phyloP scores from a whole-genome alignment of 192 early-diverging fungal species.

The Coemansia sp. region DNA sequence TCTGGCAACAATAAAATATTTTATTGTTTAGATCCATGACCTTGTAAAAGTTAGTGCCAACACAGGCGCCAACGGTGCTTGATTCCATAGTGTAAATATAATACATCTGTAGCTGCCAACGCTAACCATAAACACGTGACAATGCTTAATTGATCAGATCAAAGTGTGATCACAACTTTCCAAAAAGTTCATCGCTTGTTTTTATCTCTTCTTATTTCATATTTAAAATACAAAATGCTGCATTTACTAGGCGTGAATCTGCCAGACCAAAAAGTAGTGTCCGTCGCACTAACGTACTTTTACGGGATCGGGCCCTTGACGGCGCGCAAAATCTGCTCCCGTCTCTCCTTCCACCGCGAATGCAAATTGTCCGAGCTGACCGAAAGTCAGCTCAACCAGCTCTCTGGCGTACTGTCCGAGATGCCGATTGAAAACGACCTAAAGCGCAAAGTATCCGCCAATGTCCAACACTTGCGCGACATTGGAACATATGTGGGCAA shows the following conservation, averaged over 20 bases:
- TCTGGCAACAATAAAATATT: no score
- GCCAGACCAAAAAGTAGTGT: constrained; percentile 83
- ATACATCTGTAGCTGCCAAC: background rate
- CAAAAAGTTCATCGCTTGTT: background rate
- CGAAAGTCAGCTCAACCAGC: constrained; percentile 82
- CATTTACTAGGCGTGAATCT: constrained; percentile 93
- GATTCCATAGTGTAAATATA: background rate
- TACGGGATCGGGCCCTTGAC: constrained; percentile 86
- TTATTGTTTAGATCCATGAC: no score
- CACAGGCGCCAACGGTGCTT: no score
- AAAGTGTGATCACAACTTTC: background rate
- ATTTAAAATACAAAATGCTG: constrained; percentile 55
- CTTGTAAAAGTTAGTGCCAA: no score
- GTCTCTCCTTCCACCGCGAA: constrained; percentile 78
- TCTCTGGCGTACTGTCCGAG: constrained; percentile 78
- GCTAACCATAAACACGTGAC: no score
- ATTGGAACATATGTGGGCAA: constrained; percentile 77
- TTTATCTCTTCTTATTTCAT: background rate
- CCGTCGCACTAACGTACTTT: constrained; percentile 80
- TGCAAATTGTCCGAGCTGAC: constrained; percentile 85
- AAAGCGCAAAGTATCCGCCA: constrained; percentile 64
- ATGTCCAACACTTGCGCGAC: constrained; percentile 68
- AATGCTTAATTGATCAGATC: background rate
- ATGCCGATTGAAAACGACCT: constrained; percentile 87
- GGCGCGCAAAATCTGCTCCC: constrained; percentile 70